Evolutionary conservation across 163 green algal genomes (phyloP).

Genomic region (Trebouxia gelatinosa): DNA sequence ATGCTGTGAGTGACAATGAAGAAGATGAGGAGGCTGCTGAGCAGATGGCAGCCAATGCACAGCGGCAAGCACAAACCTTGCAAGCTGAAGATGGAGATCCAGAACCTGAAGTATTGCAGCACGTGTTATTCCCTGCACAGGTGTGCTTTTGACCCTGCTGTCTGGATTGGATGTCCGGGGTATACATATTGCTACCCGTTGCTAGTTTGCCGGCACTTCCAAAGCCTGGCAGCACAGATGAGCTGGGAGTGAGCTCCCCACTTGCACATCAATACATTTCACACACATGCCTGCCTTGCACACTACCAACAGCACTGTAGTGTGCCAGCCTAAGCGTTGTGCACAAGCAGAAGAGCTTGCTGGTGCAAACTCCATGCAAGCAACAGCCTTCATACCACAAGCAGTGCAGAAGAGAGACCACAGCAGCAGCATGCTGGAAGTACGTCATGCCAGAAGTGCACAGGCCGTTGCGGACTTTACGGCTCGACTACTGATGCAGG

Average conservation of each 20-base stretch:
- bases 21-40: constrained; percentile 15
- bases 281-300: background rate
- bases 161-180: background rate
- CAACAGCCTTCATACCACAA: too few species aligned
- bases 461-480: too few species aligned
- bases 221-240: background rate
- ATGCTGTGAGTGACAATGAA: constrained; percentile 14
- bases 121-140: constrained; percentile 4
- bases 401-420: too few species aligned
- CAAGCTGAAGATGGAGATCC: constrained; percentile 17
- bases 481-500: too few species aligned
- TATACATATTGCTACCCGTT: background rate
- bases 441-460: too few species aligned
- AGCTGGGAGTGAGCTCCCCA: background rate
- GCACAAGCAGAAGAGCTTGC: background rate
- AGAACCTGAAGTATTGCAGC: constrained; percentile 10
- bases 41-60: background rate
- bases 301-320: background rate
- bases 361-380: background rate
- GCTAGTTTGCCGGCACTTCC: background rate
- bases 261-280: background rate
- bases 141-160: too few species aligned
- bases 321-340: background rate
- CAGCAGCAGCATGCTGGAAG: too few species aligned
- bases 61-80: background rate